phyloP scores from a whole-genome alignment of 169 alveolate species.

The Plasmodium billcollinsi region DNA sequence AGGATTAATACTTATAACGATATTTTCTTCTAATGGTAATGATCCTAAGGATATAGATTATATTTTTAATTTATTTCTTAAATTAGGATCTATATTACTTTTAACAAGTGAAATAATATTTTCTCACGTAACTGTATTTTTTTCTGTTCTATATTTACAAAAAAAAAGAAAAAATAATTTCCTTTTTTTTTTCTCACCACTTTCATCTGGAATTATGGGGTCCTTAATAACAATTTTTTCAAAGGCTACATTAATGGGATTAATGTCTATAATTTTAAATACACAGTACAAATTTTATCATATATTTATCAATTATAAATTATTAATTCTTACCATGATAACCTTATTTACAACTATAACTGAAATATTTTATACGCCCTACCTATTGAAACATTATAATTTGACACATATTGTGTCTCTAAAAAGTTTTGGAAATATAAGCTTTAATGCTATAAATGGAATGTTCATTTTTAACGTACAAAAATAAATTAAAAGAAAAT shows the following conservation, averaged over 20 bases:
- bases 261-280: constrained; percentile 34
- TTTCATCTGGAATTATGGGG: constrained; percentile 50
- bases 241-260: constrained; percentile 29
- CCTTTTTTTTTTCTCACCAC: constrained; percentile 22
- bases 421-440: constrained; percentile 31
- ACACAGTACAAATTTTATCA: constrained; percentile 4
- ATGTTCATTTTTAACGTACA: constrained; percentile 34
- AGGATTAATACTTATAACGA: constrained; percentile 25
- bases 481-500: neutral
- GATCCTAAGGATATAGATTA: constrained; percentile 16
- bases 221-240: constrained; percentile 28
- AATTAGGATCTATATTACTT: constrained; percentile 14
- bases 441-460: constrained; percentile 40
- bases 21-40: constrained; percentile 6
- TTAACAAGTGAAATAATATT: constrained; percentile 14
- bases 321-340: constrained; percentile 3
- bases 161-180: constrained; percentile 6
- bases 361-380: constrained; percentile 32
- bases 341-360: constrained; percentile 6
- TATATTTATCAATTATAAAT: constrained; percentile 16
- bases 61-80: constrained; percentile 23
- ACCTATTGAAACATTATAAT: constrained; percentile 14
- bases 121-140: neutral
- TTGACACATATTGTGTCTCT: constrained; percentile 37
- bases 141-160: constrained; percentile 13